phyloP scores from a whole-genome alignment of 73 alveolate species.

The Strombidium stylifer region DNA sequence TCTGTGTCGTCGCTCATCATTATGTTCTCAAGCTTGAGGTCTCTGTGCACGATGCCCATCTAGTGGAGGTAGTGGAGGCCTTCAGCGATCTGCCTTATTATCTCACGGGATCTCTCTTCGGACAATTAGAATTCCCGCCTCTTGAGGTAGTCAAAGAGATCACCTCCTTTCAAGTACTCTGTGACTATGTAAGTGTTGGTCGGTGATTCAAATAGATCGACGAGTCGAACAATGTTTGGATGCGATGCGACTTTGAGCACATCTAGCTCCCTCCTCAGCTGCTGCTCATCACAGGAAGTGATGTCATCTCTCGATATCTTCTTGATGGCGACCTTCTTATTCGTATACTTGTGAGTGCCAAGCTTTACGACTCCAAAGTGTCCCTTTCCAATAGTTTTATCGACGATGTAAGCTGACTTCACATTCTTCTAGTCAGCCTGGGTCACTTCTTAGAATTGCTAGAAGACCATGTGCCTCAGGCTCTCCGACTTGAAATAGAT shows the following conservation, averaged over 20 bases:
- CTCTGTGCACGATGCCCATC: slow-evolving; percentile 82
- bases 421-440: slow-evolving; percentile 70
- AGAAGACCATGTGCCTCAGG: no score
- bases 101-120: slow-evolving; percentile 67
- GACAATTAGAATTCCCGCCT: slow-evolving; percentile 51
- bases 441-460: no score
- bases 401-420: slow-evolving; percentile 72
- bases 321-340: slow-evolving; percentile 65
- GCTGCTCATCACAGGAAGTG: slow-evolving; percentile 28
- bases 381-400: slow-evolving; percentile 83
- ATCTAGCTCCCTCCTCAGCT: slow-evolving; percentile 72
- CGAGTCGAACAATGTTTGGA: slow-evolving; percentile 79
- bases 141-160: slow-evolving; percentile 68
- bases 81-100: slow-evolving; percentile 69
- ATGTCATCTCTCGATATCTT: slow-evolving; percentile 39
- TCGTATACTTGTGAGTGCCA: slow-evolving; percentile 76
- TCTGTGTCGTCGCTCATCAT: slow-evolving; percentile 44
- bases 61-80: slow-evolving; percentile 75
- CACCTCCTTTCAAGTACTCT: slow-evolving; percentile 82
- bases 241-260: slow-evolving; percentile 87
- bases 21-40: slow-evolving; percentile 85
- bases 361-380: slow-evolving; percentile 81
- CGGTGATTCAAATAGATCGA: slow-evolving; percentile 78
- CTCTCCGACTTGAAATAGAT: no score
- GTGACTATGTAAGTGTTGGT: slow-evolving; percentile 71